Conservation (phyloP, 495 filamentous ascomycete genomes). For the Bryoglossum gracile region DNA sequence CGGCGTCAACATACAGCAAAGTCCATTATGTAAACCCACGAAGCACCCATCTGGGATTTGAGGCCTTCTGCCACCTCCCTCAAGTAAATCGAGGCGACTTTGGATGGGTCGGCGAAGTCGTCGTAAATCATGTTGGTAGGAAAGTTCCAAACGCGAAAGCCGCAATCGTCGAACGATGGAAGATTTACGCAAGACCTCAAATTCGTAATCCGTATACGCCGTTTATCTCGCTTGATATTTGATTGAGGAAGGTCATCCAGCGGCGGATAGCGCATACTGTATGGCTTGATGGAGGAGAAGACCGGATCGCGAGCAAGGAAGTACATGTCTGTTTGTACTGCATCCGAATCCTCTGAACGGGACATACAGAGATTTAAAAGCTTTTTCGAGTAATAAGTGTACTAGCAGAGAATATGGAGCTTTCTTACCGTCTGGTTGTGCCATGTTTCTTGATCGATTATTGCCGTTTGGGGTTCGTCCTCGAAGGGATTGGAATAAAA, state of each 20-base stretch:
- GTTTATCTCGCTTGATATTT: neutral
- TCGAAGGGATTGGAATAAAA: too few species aligned
- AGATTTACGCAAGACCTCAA: neutral
- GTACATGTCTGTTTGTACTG: neutral
- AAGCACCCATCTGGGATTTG: neutral
- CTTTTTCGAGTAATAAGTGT: too few species aligned
- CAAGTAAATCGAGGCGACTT: neutral
- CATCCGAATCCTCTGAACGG: too few species aligned
- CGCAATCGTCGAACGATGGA: neutral
- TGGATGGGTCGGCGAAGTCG: neutral
- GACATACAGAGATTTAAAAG: too few species aligned
- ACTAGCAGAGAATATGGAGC: too few species aligned
- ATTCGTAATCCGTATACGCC: neutral
- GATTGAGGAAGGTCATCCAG: neutral
- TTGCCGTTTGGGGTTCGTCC: too few species aligned
- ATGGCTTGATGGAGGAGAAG: neutral
- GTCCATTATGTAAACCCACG: slow-evolving; percentile 1
- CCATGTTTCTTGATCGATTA: too few species aligned
- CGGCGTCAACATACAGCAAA: slow-evolving; percentile 1
- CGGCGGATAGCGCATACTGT: slow-evolving; percentile 1
- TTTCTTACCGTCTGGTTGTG: too few species aligned
- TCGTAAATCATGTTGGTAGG: neutral
- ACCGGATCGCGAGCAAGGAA: neutral
- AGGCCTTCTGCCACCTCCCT: neutral
- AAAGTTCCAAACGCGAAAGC: neutral